phyloP scores from a whole-genome alignment of 306 rosid species.

The Herpetospermum pedunculosum region DNA sequence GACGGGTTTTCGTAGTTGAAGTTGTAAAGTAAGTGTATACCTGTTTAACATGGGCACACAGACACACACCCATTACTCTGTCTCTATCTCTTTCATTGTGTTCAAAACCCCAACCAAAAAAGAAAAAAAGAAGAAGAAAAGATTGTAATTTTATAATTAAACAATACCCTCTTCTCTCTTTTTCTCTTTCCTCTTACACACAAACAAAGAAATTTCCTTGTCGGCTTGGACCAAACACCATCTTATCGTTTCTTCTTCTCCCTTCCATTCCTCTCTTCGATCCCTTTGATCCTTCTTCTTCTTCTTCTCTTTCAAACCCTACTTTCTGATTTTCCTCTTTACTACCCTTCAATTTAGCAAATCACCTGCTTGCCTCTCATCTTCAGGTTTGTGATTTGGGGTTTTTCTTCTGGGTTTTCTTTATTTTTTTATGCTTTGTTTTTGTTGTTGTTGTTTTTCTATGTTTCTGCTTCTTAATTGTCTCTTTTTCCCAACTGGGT shows the following conservation, averaged over 20 bases:
- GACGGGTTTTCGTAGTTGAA: no score
- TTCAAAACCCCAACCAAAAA: neutral
- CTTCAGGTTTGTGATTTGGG: neutral
- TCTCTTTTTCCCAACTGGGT: neutral
- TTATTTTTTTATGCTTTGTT: neutral
- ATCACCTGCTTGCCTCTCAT: neutral
- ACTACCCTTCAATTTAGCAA: neutral
- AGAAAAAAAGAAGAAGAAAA: no score
- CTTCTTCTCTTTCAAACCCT: neutral
- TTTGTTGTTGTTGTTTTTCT: neutral
- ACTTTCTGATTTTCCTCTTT: neutral
- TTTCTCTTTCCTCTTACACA: neutral
- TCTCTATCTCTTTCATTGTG: neutral
- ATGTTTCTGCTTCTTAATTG: neutral
- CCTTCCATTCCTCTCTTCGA: conserved; percentile 13
- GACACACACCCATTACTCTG: neutral
- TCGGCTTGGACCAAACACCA: conserved; percentile 94
- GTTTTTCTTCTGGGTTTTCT: neutral
- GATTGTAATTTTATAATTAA: neutral
- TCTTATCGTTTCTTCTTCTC: conserved; percentile 45
- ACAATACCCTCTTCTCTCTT: neutral
- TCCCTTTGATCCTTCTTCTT: neutral
- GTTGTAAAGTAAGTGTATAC: neutral
- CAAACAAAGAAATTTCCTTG: conserved; percentile 42
- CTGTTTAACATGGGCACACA: neutral